Conservation (phyloP, 345 rosid species). For the Populus pruinosa region DNA sequence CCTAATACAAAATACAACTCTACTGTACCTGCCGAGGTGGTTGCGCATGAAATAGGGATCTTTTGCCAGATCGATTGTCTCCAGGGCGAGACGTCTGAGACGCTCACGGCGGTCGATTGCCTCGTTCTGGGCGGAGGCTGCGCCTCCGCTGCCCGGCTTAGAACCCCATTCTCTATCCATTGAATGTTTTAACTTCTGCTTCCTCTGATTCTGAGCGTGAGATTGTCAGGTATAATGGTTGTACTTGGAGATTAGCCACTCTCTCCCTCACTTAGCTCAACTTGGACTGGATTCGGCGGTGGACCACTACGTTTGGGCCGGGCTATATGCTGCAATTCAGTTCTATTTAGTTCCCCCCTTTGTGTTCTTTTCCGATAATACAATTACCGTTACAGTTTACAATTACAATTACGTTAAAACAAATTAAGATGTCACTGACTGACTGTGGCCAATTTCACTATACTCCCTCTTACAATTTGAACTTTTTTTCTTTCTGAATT, state of each 20-base stretch:
- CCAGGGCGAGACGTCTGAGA: constrained; percentile 93
- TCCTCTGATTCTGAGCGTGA: background rate
- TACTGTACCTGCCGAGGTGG: constrained; percentile 81
- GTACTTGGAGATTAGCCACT: too few species aligned
- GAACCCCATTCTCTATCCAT: constrained; percentile 99
- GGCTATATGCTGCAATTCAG: too few species aligned
- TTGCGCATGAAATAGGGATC: constrained; percentile 99
- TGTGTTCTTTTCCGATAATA: too few species aligned
- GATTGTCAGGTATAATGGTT: background rate
- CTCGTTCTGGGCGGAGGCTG: constrained; percentile 93
- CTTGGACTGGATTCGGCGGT: background rate
- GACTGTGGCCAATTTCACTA: too few species aligned
- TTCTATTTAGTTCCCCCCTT: too few species aligned
- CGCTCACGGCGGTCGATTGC: constrained; percentile 98
- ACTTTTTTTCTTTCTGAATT: too few species aligned
- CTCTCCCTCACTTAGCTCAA: too few species aligned
- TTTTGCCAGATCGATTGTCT: constrained; percentile 94
- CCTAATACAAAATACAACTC: background rate
- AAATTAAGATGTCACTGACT: too few species aligned
- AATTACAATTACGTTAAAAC: too few species aligned
- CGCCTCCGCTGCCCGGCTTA: constrained; percentile 97
- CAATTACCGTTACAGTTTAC: too few species aligned
- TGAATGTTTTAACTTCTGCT: background rate
- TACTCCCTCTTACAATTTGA: too few species aligned
- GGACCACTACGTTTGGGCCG: background rate